Percentiles rank a stretch among this genome's conserved stretches.
Evolutionary conservation across 208 protist species (phyloP).

Genomic region (Leishmania major): DNA sequence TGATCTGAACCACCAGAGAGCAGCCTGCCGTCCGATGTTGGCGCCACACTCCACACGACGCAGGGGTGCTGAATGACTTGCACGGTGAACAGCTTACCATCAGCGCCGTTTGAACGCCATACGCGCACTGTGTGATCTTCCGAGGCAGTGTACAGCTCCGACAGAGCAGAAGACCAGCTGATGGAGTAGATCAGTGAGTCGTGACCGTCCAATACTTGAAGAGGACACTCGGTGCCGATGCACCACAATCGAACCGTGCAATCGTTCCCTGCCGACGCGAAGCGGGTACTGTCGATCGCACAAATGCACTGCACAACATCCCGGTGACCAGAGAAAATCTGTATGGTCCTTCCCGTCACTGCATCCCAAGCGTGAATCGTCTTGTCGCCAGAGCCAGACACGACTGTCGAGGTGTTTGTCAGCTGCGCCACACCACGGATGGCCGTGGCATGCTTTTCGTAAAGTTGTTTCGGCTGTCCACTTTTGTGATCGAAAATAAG

Average conservation of each 20-base stretch:
- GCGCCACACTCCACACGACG: constrained; percentile 90
- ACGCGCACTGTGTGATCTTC: constrained; percentile 91
- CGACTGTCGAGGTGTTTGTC: constrained; percentile 45
- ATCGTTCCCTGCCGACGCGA: constrained; percentile 76
- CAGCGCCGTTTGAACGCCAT: constrained; percentile 34
- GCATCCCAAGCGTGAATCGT: constrained; percentile 79
- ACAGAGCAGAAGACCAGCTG: constrained; percentile 39
- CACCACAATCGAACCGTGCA: constrained; percentile 62
- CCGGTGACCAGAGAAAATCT: constrained; percentile 53
- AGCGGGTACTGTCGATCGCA: constrained; percentile 45
- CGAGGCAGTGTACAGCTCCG: constrained; percentile 78
- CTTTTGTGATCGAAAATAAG: constrained; percentile 65
- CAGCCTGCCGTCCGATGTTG: constrained; percentile 42
- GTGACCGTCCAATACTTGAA: constrained; percentile 49
- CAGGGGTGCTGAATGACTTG: constrained; percentile 89
- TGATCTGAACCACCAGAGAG: constrained; percentile 87
- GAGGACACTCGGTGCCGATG: constrained; percentile 17
- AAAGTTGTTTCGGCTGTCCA: constrained; percentile 54
- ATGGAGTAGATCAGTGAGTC: constrained; percentile 76
- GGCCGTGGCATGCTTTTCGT: constrained; percentile 57
- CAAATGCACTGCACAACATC: constrained; percentile 76
- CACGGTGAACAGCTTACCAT: constrained; percentile 19
- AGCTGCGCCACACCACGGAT: constrained; percentile 69
- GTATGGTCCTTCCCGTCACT: constrained; percentile 42
- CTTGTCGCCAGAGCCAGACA: constrained; percentile 83